phyloP scores from a whole-genome alignment of 2,329 filamentous ascomycete species.

The Venturia oleaginea region DNA sequence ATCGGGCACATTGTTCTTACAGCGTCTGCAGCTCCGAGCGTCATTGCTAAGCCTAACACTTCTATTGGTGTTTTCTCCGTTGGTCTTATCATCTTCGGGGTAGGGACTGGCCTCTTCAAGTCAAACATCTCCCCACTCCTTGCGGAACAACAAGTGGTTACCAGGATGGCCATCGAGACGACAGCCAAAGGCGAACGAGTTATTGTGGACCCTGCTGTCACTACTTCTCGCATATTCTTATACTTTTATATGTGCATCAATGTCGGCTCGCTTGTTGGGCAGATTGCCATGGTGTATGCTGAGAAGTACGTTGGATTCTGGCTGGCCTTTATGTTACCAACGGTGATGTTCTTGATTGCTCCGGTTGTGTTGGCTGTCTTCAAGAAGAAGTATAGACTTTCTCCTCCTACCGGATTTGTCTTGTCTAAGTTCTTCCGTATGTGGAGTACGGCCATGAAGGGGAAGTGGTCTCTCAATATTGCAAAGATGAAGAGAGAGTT shows the following conservation, averaged over 20 bases:
- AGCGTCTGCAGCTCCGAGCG: slow-evolving; percentile 43
- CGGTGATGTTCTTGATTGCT: slow-evolving; percentile 51
- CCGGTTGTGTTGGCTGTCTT: slow-evolving; percentile 51
- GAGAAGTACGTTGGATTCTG: slow-evolving; percentile 57
- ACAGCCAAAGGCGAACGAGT: slow-evolving; percentile 46
- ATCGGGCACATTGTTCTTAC: slow-evolving; percentile 46
- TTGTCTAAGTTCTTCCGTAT: slow-evolving; percentile 56
- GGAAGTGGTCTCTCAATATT: slow-evolving; percentile 50
- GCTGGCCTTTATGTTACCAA: slow-evolving; percentile 61
- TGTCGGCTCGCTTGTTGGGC: slow-evolving; percentile 27
- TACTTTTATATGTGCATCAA: slow-evolving; percentile 33
- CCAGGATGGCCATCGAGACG: slow-evolving; percentile 31
- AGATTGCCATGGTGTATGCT: slow-evolving; percentile 30
- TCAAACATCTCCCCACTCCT: slow-evolving; percentile 49
- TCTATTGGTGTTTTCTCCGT: slow-evolving; percentile 41
- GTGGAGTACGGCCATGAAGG: slow-evolving; percentile 48
- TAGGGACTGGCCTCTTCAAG: slow-evolving; percentile 59
- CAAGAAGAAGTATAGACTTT: slow-evolving; percentile 51
- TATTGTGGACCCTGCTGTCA: slow-evolving; percentile 57
- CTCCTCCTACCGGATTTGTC: slow-evolving; percentile 59
- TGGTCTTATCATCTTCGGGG: slow-evolving; percentile 52
- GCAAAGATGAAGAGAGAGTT: slow-evolving; percentile 46
- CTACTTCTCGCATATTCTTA: slow-evolving; percentile 60
- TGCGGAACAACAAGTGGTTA: slow-evolving; percentile 51
- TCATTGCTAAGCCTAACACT: slow-evolving; percentile 33